phyloP scores from a whole-genome alignment of 2,329 filamentous ascomycete genomes.

The Fusarium poae region DNA sequence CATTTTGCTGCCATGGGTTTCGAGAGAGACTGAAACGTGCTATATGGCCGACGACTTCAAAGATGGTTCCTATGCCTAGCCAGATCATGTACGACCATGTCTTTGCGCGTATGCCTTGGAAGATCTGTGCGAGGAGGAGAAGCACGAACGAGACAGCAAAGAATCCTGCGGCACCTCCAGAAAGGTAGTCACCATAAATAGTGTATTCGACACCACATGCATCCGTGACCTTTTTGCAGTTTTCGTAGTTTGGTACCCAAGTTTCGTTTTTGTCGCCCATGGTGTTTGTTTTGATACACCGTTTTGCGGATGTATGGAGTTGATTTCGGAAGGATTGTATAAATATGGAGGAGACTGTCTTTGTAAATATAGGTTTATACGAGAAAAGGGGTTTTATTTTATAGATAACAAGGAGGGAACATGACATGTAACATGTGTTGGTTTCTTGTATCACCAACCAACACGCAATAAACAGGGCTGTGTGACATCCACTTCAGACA shows the following conservation, averaged over 20 bases:
- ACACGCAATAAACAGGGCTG: background rate
- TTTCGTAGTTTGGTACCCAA: conserved; percentile 26
- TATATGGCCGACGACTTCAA: conserved; percentile 59
- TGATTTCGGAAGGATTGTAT: background rate
- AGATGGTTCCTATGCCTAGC: conserved; percentile 54
- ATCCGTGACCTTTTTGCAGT: conserved; percentile 43
- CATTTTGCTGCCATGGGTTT: conserved; percentile 57
- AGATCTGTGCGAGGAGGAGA: conserved; percentile 52
- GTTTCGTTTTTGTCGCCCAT: conserved; percentile 25
- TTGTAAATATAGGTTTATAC: no score
- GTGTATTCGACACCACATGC: conserved; percentile 45
- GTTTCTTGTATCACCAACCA: background rate
- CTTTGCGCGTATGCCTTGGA: conserved; percentile 51
- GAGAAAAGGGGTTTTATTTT: background rate
- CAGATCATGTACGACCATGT: conserved; percentile 57
- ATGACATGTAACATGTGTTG: background rate
- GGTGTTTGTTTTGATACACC: background rate
- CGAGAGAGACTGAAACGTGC: conserved; percentile 55
- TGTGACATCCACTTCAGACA: conserved; percentile 1
- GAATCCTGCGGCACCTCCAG: conserved; percentile 43
- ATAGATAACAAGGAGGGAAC: conserved; percentile 12
- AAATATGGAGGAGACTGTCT: background rate
- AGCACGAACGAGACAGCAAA: conserved; percentile 54
- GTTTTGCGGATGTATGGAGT: background rate
- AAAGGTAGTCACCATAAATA: conserved; percentile 45